Evolutionary conservation across 2,329 filamentous ascomycete species (phyloP).

Genomic region (Pezicula neosporulosa): DNA sequence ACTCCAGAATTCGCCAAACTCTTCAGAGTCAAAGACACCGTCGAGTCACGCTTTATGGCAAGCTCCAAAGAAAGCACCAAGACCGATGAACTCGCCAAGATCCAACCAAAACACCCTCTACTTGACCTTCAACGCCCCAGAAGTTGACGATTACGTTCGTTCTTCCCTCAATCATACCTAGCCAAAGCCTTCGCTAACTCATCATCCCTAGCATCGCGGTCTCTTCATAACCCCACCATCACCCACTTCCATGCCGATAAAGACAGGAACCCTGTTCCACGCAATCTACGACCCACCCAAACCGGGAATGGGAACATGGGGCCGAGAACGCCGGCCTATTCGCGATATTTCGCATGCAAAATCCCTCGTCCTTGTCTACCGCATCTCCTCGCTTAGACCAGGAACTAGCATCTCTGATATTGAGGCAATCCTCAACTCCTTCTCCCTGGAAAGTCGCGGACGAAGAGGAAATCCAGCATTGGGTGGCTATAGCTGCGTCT

Average conservation of each 20-base stretch:
- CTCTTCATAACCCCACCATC: constrained; percentile 20
- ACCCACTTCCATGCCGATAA: constrained; percentile 2
- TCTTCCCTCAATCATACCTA: neutral
- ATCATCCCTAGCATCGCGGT: constrained; percentile 15
- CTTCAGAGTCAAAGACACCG: too few species aligned
- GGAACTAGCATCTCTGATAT: constrained; percentile 3
- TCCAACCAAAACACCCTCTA: constrained; percentile 18
- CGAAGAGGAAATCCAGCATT: constrained; percentile 17
- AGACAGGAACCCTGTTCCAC: constrained; percentile 19
- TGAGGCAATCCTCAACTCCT: constrained; percentile 6
- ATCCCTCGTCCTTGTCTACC: constrained; percentile 17
- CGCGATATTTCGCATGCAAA: constrained; percentile 15
- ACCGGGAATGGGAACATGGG: constrained; percentile 5
- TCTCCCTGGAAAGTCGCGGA: constrained; percentile 15
- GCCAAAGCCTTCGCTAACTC: constrained; percentile 2
- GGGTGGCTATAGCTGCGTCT: constrained; percentile 21
- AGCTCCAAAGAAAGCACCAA: too few species aligned
- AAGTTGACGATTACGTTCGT: constrained; percentile 22
- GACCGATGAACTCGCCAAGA: constrained; percentile 9
- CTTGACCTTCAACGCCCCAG: constrained; percentile 21
- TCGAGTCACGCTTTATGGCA: too few species aligned
- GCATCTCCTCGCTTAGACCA: constrained; percentile 13
- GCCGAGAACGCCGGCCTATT: constrained; percentile 11
- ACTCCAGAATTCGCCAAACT: too few species aligned
- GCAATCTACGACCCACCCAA: constrained; percentile 11